These are phyloP conservation scores for Lipomyces orientalis DNA, from an alignment of 805 yeast genomes.

Conservation along the genomic window DNA sequence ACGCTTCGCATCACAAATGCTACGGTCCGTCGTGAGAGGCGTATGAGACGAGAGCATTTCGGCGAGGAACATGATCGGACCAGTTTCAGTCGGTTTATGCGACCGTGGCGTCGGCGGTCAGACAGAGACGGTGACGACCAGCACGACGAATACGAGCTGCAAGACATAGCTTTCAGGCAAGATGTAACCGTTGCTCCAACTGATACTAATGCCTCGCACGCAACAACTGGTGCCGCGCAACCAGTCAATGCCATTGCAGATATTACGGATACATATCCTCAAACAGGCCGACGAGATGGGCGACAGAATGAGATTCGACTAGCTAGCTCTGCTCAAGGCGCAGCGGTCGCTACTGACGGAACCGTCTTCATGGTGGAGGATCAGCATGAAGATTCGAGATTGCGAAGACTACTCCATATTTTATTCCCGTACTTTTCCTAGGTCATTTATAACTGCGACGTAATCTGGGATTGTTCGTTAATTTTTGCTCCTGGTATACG, in stretches of 20 bases:
- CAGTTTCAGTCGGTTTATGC: not conserved
- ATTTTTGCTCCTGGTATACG: not conserved
- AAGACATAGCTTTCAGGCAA: not conserved
- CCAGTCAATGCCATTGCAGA: not conserved
- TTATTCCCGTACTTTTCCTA: conserved; percentile 6
- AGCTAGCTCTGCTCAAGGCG: not conserved
- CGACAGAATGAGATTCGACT: not conserved
- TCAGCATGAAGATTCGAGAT: not conserved
- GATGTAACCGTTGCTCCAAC: not conserved
- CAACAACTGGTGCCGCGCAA: not conserved
- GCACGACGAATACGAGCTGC: not conserved
- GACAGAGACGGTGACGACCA: not conserved
- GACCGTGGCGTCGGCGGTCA: conserved; percentile 1
- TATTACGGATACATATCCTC: not conserved
- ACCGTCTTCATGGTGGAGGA: not conserved
- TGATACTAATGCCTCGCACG: not conserved
- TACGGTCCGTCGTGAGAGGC: conserved; percentile 35
- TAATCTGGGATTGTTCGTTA: no score
- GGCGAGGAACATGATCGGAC: not conserved
- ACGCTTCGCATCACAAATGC: conserved; percentile 35
- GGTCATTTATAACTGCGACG: not conserved
- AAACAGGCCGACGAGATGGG: not conserved
- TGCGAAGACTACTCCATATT: conserved; percentile 5
- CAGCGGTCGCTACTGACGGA: not conserved
- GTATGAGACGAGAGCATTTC: conserved; percentile 20